Percentiles rank a stretch among this genome's conserved stretches.
phyloP scores from a whole-genome alignment of 805 yeast genomes.

The Kodamaea kaohsiungensis region DNA sequence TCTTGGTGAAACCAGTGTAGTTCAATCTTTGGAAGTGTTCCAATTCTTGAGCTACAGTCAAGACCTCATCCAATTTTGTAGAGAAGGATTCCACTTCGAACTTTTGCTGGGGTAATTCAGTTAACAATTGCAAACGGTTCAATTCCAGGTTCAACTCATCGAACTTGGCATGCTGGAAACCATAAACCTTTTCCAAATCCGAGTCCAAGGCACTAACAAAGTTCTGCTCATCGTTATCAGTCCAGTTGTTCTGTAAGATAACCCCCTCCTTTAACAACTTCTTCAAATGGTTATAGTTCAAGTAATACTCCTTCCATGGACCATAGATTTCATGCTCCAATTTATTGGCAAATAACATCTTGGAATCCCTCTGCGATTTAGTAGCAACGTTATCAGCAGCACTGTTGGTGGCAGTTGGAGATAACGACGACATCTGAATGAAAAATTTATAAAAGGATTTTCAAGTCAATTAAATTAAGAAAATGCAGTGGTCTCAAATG shows the following conservation, averaged over 20 bases:
- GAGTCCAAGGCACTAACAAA: slow-evolving; percentile 68
- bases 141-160: slow-evolving; percentile 66
- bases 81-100: slow-evolving; percentile 67
- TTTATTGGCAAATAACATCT: slow-evolving; percentile 85
- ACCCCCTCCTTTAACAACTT: slow-evolving; percentile 69
- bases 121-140: slow-evolving; percentile 59
- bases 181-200: slow-evolving; percentile 75
- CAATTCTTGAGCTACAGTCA: slow-evolving; percentile 77
- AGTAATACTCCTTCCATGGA: slow-evolving; percentile 83
- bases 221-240: slow-evolving; percentile 67
- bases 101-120: slow-evolving; percentile 35
- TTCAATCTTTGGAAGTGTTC: slow-evolving; percentile 90
- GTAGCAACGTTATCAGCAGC: neutral
- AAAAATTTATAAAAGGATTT: slow-evolving; percentile 3
- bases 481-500: neutral
- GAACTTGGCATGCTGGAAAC: slow-evolving; percentile 69
- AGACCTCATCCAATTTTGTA: slow-evolving; percentile 66
- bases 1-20: slow-evolving; percentile 92
- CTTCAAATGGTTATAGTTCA: slow-evolving; percentile 66
- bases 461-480: neutral
- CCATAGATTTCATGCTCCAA: slow-evolving; percentile 77
- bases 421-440: slow-evolving; percentile 1
- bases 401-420: slow-evolving; percentile 3
- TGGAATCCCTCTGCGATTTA: slow-evolving; percentile 10
- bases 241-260: slow-evolving; percentile 51